Evolutionary conservation across 352 stramenopile genomes (phyloP), one percentile per base, ranked within the genome.

Genomic region (Globisporangium ultimum): DNA sequence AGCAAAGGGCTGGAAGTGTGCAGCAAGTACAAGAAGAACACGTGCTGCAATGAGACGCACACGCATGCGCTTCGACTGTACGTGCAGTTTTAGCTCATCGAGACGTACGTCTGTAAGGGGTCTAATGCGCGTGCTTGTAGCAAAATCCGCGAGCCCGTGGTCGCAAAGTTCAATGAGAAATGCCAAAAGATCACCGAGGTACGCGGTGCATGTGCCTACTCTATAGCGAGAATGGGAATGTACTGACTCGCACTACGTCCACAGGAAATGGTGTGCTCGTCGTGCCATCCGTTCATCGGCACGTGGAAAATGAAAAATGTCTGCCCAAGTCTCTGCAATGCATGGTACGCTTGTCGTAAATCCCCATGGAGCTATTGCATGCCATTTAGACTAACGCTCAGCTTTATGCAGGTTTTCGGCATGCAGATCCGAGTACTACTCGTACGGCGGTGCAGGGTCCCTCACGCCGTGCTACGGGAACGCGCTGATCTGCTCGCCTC

Each of bases 391-490:
- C 48, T 21, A 4, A 18, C 11, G 7, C 15, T 21, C 10, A 17
- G 1, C 22, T 32, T 14, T 40, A 0, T 4, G 6, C 28, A 79
- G 71, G 71, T 84, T 65, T 58, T 64, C 72, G 12, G 74, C 83
- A 53, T 94, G 85, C 60, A 77, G 84, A 53, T 60, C 73, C 40
- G 85, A 94, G 55, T 94, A 77, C 56, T 94, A 94, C 57, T 72
- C 80, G 34, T 84, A 88, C 50, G 63, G 68, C n/a, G 76, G 70
- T 18, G 61, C 76, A 5, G 81, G 82, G 9, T 75, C 74, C 17
- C 68, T 94, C 48, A 63, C 70, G 51, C 85, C 85, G 49, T 94
- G 85, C 67, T 94, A 91, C 53, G 85, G 85, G 45, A 91, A 94
- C 47, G 83, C 85, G 15, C 66, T 94, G 42, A 73, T 94, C 40